phyloP scores from a whole-genome alignment of 176 grass and related monocot species.

The Eragrostis nindensis region DNA sequence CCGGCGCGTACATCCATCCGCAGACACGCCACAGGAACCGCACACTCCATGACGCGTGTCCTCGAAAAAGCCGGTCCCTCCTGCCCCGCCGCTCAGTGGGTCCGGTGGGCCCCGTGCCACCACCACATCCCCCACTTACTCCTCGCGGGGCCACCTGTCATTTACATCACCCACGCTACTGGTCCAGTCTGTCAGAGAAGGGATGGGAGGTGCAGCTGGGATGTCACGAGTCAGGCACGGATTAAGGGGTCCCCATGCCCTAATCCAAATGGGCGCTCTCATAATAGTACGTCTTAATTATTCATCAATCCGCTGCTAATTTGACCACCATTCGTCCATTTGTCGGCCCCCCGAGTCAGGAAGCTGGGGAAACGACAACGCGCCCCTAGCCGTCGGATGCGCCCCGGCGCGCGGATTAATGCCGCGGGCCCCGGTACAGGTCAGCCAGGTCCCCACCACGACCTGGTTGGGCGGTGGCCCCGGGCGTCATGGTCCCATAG shows the following conservation, averaged over 20 bases:
- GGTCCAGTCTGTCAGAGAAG: slow-evolving; percentile 30
- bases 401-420: slow-evolving; percentile 48
- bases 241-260: slow-evolving; percentile 6
- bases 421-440: slow-evolving; percentile 49
- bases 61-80: neutral
- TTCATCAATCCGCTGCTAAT: neutral
- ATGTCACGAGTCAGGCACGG: slow-evolving; percentile 49
- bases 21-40: neutral
- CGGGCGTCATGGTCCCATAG: slow-evolving; percentile 54
- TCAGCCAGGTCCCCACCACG: slow-evolving; percentile 58
- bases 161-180: neutral
- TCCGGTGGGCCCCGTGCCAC: neutral
- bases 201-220: slow-evolving; percentile 14
- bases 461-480: slow-evolving; percentile 62
- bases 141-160: slow-evolving; percentile 24
- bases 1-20: too few relatives aligned
- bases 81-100: neutral
- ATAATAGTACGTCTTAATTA: slow-evolving; percentile 44
- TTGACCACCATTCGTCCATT: slow-evolving; percentile 7
- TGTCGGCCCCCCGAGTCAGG: slow-evolving; percentile 23
- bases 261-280: slow-evolving; percentile 20
- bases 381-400: slow-evolving; percentile 55
- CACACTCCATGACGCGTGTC: slow-evolving; percentile 13
- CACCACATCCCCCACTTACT: neutral
- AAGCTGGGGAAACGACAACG: slow-evolving; percentile 46